Conservation (phyloP, 164 flowering plant genomes). For the Vitis rupestris region DNA sequence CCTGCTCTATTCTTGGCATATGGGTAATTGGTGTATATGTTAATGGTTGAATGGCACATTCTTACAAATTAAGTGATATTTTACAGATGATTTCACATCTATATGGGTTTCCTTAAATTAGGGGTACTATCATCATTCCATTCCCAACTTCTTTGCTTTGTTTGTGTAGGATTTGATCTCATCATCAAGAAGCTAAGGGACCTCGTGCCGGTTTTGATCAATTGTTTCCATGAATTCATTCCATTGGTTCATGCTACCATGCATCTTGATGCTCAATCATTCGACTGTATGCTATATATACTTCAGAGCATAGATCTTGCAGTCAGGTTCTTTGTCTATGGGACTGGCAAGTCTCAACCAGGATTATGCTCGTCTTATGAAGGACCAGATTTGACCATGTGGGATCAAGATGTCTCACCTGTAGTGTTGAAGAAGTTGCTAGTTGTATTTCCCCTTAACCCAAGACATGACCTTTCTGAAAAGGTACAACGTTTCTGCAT, state of each 20-base stretch:
- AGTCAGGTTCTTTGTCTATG: slow-evolving; percentile 36
- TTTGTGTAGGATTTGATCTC: slow-evolving; percentile 38
- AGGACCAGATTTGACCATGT: slow-evolving; percentile 14
- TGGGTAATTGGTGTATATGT: too few species aligned
- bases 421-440: slow-evolving; percentile 50
- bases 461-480: slow-evolving; percentile 35
- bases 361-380: slow-evolving; percentile 20
- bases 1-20: too few species aligned
- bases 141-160: slow-evolving; percentile 1
- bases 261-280: slow-evolving; percentile 50
- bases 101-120: too few species aligned
- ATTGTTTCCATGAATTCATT: slow-evolving; percentile 64
- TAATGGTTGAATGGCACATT: too few species aligned
- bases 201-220: slow-evolving; percentile 65
- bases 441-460: slow-evolving; percentile 59
- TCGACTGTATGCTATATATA: slow-evolving; percentile 62
- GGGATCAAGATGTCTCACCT: slow-evolving; percentile 33
- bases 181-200: slow-evolving; percentile 43
- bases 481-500: slow-evolving; percentile 43
- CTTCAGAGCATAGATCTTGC: slow-evolving; percentile 69
- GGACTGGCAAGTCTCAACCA: slow-evolving; percentile 14
- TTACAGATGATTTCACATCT: too few species aligned
- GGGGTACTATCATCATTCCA: background rate
- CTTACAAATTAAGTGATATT: too few species aligned
- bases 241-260: slow-evolving; percentile 33